Percentiles rank a stretch among this genome's conserved stretches.
phyloP scores from a whole-genome alignment of 1,284 basidiomycete genomes.

The Marasmius tenuissimus region DNA sequence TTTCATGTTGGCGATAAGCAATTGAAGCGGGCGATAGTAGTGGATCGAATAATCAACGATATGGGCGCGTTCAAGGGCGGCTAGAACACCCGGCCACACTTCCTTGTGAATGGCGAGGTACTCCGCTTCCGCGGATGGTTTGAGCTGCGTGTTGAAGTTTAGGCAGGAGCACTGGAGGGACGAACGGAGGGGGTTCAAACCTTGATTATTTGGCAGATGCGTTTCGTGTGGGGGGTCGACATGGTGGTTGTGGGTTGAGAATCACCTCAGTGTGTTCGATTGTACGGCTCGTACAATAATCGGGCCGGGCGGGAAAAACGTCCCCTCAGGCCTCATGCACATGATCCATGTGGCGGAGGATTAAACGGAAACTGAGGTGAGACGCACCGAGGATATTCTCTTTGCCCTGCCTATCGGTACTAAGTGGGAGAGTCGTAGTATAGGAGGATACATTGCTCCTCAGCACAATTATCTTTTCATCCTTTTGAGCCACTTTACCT shows the following conservation, averaged over 20 bases:
- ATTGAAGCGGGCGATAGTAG: slow-evolving; percentile 58
- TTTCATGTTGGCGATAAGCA: slow-evolving; percentile 73
- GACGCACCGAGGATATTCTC: too few relatives aligned
- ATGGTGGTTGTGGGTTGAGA: slow-evolving; percentile 14
- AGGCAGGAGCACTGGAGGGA: neutral
- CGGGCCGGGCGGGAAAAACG: neutral
- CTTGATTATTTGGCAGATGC: slow-evolving; percentile 76
- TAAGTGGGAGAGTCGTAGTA: too few relatives aligned
- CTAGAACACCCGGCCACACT: slow-evolving; percentile 75
- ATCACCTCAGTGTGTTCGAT: neutral
- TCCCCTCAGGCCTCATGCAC: too few relatives aligned
- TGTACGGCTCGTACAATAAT: neutral
- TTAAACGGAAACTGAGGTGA: too few relatives aligned
- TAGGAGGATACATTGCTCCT: too few relatives aligned
- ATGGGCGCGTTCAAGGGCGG: slow-evolving; percentile 63
- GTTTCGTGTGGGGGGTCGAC: slow-evolving; percentile 46
- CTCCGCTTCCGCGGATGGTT: slow-evolving; percentile 60
- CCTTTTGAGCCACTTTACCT: too few relatives aligned
- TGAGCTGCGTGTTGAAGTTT: slow-evolving; percentile 43
- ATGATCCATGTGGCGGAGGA: too few relatives aligned
- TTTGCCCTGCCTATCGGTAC: too few relatives aligned
- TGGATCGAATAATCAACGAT: slow-evolving; percentile 79
- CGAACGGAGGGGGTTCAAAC: slow-evolving; percentile 26
- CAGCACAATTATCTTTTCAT: too few relatives aligned
- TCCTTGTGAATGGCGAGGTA: slow-evolving; percentile 69